Percentiles rank a stretch among this genome's conserved stretches.
Evolutionary conservation across 1,139 yeast genomes (phyloP).

Genomic region (Geotrichum phurueaensis): DNA sequence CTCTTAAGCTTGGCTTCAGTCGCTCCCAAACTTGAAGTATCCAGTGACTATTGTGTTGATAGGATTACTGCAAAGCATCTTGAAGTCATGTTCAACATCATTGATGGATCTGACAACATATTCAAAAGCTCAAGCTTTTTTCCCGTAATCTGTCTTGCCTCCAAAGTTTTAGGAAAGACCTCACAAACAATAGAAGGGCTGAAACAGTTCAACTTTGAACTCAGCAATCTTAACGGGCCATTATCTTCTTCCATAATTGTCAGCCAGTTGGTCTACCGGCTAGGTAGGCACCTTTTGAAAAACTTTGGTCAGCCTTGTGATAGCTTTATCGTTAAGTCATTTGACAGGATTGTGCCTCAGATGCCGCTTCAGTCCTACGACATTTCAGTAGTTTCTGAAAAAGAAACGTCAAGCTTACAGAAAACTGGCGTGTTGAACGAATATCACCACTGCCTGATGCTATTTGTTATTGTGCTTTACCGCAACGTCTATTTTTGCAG

Average conservation of each 20-base stretch:
- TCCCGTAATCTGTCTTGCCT: conserved; percentile 7
- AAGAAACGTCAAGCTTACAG: neutral
- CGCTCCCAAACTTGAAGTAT: neutral
- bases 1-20: neutral
- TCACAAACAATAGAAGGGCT: conserved; percentile 8
- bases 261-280: conserved; percentile 7
- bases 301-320: neutral
- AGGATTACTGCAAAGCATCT: neutral
- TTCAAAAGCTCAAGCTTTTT: conserved; percentile 5
- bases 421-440: neutral
- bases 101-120: conserved; percentile 10
- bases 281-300: neutral
- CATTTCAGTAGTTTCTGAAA: neutral
- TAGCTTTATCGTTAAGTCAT: neutral
- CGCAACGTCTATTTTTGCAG: conserved; percentile 6
- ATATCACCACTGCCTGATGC: neutral
- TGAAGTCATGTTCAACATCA: conserved; percentile 11
- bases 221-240: conserved; percentile 5
- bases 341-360: conserved; percentile 3
- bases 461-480: conserved; percentile 5
- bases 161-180: conserved; percentile 6
- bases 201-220: neutral
- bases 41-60: neutral
- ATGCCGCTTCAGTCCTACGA: conserved; percentile 3
- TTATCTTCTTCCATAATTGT: conserved; percentile 3